These are phyloP conservation scores for Cercospora sp. DNA, from an alignment of 2,329 filamentous ascomycete species.

Conservation along the genomic window DNA sequence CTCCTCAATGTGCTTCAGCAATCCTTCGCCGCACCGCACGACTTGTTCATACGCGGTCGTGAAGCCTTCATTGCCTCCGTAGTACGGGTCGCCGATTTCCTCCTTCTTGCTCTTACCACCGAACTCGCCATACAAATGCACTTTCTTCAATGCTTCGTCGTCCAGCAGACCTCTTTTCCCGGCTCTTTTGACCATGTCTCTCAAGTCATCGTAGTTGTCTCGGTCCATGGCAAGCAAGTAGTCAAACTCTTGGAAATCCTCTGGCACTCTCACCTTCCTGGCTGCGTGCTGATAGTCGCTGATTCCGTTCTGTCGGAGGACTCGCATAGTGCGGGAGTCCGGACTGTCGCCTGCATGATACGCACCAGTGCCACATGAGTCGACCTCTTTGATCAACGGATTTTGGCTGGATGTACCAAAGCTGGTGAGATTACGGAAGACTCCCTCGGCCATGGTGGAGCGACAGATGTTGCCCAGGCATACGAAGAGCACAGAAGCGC, in stretches of 20 bases:
- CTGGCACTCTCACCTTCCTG: slow-evolving; percentile 64
- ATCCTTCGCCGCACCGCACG: slow-evolving; percentile 71
- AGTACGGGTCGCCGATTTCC: slow-evolving; percentile 83
- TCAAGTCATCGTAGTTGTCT: slow-evolving; percentile 72
- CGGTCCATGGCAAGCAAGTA: slow-evolving; percentile 95
- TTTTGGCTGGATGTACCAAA: slow-evolving; percentile 52
- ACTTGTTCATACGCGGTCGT: slow-evolving; percentile 84
- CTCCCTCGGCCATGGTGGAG: slow-evolving; percentile 94
- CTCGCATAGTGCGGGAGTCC: slow-evolving; percentile 80
- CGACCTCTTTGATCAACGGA: slow-evolving; percentile 65
- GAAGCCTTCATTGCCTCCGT: slow-evolving; percentile 81
- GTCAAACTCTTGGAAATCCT: slow-evolving; percentile 83
- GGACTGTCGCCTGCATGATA: slow-evolving; percentile 79
- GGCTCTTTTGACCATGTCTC: slow-evolving; percentile 58
- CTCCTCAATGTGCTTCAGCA: slow-evolving; percentile 62
- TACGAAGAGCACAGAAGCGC: slow-evolving; percentile 81
- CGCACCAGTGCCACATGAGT: slow-evolving; percentile 86
- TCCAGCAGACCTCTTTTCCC: slow-evolving; percentile 45
- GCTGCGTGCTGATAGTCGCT: slow-evolving; percentile 74
- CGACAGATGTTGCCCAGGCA: slow-evolving; percentile 94
- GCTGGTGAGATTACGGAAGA: slow-evolving; percentile 72
- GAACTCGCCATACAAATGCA: slow-evolving; percentile 77
- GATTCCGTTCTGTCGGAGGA: slow-evolving; percentile 68
- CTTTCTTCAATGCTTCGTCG: slow-evolving; percentile 38
- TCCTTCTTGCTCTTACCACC: slow-evolving; percentile 60